phyloP scores from a whole-genome alignment of 2,329 filamentous ascomycete genomes.

The Atkinsonella texensis region DNA sequence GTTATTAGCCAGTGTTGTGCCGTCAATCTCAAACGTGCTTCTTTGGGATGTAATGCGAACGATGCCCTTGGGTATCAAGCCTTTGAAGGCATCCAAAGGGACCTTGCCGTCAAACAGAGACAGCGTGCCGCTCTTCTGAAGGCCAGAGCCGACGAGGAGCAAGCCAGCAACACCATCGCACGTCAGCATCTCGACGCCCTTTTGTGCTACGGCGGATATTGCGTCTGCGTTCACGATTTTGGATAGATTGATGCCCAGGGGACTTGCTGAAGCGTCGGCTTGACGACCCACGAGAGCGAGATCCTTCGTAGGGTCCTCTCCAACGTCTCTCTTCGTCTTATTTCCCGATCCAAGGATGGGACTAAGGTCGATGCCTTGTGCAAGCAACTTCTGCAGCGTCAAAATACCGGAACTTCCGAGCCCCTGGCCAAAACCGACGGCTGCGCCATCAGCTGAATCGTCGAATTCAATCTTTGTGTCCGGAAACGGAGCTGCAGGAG shows the following conservation, averaged over 20 bases:
- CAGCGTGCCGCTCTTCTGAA: slow-evolving; percentile 14
- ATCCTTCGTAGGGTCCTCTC: not conserved
- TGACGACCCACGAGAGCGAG: not conserved
- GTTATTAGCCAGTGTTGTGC: slow-evolving; percentile 10
- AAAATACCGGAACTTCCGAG: slow-evolving; percentile 22
- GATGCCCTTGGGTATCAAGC: slow-evolving; percentile 14
- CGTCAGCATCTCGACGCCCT: slow-evolving; percentile 16
- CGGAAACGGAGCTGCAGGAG: slow-evolving; percentile 8
- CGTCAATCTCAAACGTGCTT: slow-evolving; percentile 17
- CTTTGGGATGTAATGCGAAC: slow-evolving; percentile 16
- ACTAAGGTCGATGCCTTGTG: slow-evolving; percentile 8
- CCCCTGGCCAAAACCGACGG: slow-evolving; percentile 22
- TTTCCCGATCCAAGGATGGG: not conserved
- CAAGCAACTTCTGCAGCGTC: slow-evolving; percentile 17
- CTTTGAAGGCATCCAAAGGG: slow-evolving; percentile 7
- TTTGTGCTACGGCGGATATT: slow-evolving; percentile 18
- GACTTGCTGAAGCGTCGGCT: not conserved
- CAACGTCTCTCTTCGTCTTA: not conserved
- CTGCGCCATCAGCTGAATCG: slow-evolving; percentile 23
- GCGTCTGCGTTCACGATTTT: slow-evolving; percentile 16
- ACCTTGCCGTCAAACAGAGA: slow-evolving; percentile 4
- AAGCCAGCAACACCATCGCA: slow-evolving; percentile 23
- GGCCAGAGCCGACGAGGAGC: slow-evolving; percentile 14
- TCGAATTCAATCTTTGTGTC: slow-evolving; percentile 19
- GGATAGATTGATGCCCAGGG: slow-evolving; percentile 13